phyloP scores from a whole-genome alignment of 2,329 filamentous ascomycete genomes.

The Penicillium freii region DNA sequence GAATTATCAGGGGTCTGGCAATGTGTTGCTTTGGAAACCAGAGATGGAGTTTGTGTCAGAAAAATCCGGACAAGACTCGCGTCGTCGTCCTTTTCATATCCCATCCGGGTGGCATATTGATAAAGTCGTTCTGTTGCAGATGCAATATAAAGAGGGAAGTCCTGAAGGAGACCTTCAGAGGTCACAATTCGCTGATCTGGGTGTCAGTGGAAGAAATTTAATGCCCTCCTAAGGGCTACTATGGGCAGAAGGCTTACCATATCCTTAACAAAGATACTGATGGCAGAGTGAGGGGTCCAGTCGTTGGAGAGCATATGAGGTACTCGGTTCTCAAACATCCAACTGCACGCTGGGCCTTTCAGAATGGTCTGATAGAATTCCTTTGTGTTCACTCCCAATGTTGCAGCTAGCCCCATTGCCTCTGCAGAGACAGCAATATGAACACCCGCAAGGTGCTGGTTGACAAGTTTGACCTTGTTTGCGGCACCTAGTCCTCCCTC shows the following conservation, averaged over 20 bases:
- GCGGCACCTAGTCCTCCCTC: conserved; percentile 53
- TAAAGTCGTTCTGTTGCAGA: conserved; percentile 11
- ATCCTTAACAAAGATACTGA: conserved; percentile 40
- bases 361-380: conserved; percentile 12
- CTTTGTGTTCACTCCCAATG: conserved; percentile 52
- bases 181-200: conserved; percentile 11
- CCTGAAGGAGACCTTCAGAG: conserved; percentile 6
- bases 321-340: conserved; percentile 59
- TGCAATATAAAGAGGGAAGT: conserved; percentile 11
- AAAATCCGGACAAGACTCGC: conserved; percentile 8
- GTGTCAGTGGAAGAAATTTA: background rate
- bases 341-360: conserved; percentile 43
- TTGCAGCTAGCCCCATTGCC: conserved; percentile 56
- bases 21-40: conserved; percentile 5
- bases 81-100: conserved; percentile 13
- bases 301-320: conserved; percentile 54
- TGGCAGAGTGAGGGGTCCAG: conserved; percentile 40
- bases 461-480: conserved; percentile 58
- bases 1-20: background rate
- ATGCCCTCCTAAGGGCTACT: background rate
- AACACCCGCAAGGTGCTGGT: conserved; percentile 58
- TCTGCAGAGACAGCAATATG: conserved; percentile 55
- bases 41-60: conserved; percentile 1
- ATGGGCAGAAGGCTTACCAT: conserved; percentile 8
- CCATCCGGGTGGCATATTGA: conserved; percentile 1